Percentiles rank a stretch among this genome's conserved stretches.
These are phyloP conservation scores for Sporothrix euskadiensis DNA, from an alignment of 2,329 filamentous ascomycete genomes.

Conservation along the genomic window DNA sequence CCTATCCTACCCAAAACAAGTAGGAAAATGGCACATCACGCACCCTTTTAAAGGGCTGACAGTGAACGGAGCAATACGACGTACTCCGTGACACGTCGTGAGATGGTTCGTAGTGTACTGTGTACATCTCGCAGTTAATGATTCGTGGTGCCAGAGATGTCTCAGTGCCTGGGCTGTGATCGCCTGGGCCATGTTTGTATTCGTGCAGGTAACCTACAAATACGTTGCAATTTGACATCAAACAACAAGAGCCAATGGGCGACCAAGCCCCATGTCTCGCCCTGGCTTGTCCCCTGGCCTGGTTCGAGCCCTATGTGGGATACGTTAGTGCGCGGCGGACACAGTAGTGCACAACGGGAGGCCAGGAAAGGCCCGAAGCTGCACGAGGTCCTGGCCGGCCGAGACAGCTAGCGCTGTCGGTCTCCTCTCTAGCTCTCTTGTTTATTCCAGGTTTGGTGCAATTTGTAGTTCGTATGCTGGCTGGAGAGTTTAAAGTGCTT, in stretches of 20 bases:
- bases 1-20: background rate
- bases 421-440: background rate
- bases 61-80: background rate
- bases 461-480: background rate
- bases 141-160: background rate
- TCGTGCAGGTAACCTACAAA: background rate
- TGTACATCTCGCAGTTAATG: background rate
- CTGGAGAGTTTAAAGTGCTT: constrained; percentile 18
- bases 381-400: constrained; percentile 14
- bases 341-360: constrained; percentile 9
- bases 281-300: background rate
- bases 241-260: background rate
- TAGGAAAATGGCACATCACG: background rate
- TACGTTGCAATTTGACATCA: background rate
- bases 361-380: constrained; percentile 26
- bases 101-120: background rate
- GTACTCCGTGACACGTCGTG: background rate
- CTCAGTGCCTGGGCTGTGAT: background rate
- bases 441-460: background rate
- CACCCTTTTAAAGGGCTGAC: background rate
- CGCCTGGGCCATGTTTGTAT: background rate
- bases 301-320: background rate
- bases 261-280: constrained; percentile 5
- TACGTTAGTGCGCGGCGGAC: background rate
- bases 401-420: constrained; percentile 2